Percentiles rank a stretch among this genome's conserved stretches.
Conservation (phyloP, 1,284 basidiomycete genomes). For the Ganoderma leucocontextum region DNA sequence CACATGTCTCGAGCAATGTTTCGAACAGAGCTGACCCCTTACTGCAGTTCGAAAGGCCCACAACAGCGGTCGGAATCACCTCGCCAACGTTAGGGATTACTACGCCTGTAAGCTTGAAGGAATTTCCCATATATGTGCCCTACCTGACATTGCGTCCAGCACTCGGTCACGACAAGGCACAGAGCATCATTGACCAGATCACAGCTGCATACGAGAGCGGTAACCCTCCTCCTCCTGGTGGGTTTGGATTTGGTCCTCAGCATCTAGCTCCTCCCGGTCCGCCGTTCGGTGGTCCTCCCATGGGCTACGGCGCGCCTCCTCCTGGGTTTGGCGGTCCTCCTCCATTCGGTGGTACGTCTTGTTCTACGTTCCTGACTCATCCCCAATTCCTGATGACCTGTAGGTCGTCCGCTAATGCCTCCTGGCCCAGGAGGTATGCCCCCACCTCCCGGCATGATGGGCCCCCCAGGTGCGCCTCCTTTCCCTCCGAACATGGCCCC, state of each 20-base stretch:
- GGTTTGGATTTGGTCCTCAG: conserved; percentile 82
- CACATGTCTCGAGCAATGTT: conserved; percentile 13
- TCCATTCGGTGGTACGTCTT: conserved; percentile 58
- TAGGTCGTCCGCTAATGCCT: conserved; percentile 76
- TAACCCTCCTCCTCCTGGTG: conserved; percentile 84
- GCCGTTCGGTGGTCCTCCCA: conserved; percentile 57
- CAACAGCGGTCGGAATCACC: conserved; percentile 96
- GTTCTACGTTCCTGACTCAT: conserved; percentile 12
- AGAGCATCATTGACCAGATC: conserved; percentile 96
- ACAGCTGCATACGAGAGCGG: conserved; percentile 89
- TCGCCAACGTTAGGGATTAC: conserved; percentile 96
- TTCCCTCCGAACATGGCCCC: conserved; percentile 44
- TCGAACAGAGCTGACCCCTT: conserved; percentile 31
- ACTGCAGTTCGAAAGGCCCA: conserved; percentile 93
- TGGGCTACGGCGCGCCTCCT: conserved; percentile 56
- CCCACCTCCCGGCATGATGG: conserved; percentile 57
- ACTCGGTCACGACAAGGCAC: conserved; percentile 95
- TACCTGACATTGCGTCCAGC: conserved; percentile 55
- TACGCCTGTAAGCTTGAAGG: conserved; percentile 81
- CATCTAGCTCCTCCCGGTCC: conserved; percentile 58
- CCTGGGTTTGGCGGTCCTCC: conserved; percentile 45
- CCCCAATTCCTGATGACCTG: conserved; percentile 20
- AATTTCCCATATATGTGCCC: not conserved
- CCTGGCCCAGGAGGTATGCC: conserved; percentile 54
- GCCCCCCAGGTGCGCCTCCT: conserved; percentile 48